A percentile compares a stretch with the other conserved stretches of the same genome.
phyloP scores from a whole-genome alignment of 2,329 filamentous ascomycete genomes.

The Onygena corvina region DNA sequence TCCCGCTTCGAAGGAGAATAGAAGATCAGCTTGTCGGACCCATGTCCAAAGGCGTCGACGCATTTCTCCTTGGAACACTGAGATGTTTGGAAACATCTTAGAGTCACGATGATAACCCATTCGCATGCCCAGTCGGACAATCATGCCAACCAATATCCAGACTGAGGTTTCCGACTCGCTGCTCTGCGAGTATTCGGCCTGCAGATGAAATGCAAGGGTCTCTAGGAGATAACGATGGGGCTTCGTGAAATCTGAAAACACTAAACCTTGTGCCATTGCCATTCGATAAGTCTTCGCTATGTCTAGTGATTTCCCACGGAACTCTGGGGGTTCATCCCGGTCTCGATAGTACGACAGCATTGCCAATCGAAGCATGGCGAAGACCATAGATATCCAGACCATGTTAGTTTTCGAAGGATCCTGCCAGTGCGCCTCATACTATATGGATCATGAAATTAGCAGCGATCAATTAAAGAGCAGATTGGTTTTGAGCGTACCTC shows the following conservation, averaged over 20 bases:
- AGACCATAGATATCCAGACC: conserved; percentile 52
- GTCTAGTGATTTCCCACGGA: conserved; percentile 43
- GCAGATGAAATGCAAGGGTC: conserved; percentile 49
- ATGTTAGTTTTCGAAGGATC: conserved; percentile 45
- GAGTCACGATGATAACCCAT: conserved; percentile 56
- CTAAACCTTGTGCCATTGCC: conserved; percentile 51
- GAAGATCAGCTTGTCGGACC: conserved; percentile 47
- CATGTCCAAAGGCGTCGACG: conserved; percentile 39
- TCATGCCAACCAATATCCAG: conserved; percentile 48
- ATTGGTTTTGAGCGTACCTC: conserved; percentile 37
- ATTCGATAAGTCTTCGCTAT: conserved; percentile 37
- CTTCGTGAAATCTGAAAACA: conserved; percentile 52
- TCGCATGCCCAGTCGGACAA: conserved; percentile 51
- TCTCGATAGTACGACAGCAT: conserved; percentile 51
- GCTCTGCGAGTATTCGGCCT: conserved; percentile 49
- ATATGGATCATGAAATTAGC: conserved; percentile 12
- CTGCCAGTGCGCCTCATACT: conserved; percentile 53
- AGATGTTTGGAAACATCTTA: conserved; percentile 47
- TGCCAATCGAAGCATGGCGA: conserved; percentile 53
- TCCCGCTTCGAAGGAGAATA: conserved; percentile 56
- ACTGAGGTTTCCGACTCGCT: conserved; percentile 50
- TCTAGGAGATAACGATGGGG: conserved; percentile 50
- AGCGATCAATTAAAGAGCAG: background rate
- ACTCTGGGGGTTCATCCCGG: conserved; percentile 52
- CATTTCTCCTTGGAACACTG: conserved; percentile 51